These are phyloP conservation scores for Adansonia grandidieri DNA, from an alignment of 441 rosid genomes.

Conservation along the genomic window DNA sequence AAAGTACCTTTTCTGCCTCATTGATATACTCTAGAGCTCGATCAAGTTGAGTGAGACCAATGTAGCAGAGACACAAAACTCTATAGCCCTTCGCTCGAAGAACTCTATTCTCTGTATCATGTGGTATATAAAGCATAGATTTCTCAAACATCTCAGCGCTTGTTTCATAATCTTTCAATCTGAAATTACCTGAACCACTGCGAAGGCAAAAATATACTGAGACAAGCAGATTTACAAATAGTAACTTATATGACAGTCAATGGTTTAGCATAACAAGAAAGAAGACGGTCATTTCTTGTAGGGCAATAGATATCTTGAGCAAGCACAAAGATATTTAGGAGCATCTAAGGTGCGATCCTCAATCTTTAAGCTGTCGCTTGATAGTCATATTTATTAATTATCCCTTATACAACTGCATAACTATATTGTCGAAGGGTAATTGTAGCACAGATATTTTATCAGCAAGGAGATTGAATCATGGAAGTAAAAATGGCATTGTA, in stretches of 20 bases:
- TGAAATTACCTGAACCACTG: constrained; percentile 83
- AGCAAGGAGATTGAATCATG: neutral
- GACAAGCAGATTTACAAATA: neutral
- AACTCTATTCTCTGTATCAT: constrained; percentile 63
- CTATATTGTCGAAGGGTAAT: neutral
- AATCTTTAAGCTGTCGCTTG: neutral
- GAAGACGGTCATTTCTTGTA: constrained; percentile 15
- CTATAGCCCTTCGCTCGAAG: constrained; percentile 92
- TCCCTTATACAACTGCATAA: neutral
- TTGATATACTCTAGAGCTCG: constrained; percentile 83
- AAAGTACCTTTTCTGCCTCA: constrained; percentile 87
- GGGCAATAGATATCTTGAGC: neutral
- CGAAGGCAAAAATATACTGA: constrained; percentile 26
- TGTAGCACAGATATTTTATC: constrained; percentile 8
- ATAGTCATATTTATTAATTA: constrained; percentile 2
- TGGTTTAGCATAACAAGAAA: neutral
- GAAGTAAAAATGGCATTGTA: neutral
- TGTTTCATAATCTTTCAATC: constrained; percentile 71
- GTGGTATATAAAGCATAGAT: constrained; percentile 84
- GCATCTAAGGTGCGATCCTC: neutral
- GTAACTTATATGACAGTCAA: neutral
- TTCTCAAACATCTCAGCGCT: constrained; percentile 93
- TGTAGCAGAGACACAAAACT: constrained; percentile 89
- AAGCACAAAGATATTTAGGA: neutral
- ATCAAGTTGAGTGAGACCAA: constrained; percentile 78